A percentile compares a stretch with the other conserved stretches of the same genome.
Conservation (phyloP, 257 asterid species). For the Euphrasia confusa region DNA sequence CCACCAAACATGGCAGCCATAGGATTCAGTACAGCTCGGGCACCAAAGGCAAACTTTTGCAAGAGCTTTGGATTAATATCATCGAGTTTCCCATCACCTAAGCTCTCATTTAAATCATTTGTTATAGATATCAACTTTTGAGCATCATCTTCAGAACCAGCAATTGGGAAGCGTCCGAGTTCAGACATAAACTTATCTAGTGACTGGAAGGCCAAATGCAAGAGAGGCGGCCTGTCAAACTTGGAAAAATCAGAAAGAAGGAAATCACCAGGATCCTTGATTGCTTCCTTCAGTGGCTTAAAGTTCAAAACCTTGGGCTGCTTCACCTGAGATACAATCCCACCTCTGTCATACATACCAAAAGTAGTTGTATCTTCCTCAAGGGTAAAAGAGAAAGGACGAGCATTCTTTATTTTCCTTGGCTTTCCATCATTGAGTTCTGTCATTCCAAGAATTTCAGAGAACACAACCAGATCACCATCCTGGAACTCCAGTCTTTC, state of each 20-base stretch:
- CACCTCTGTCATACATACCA: conserved; percentile 76
- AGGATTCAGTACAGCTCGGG: conserved; percentile 87
- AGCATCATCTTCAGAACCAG: conserved; percentile 93
- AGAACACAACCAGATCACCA: conserved; percentile 82
- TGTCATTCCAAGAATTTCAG: conserved; percentile 82
- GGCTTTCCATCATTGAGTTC: conserved; percentile 95
- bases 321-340: conserved; percentile 86
- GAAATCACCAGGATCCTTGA: conserved; percentile 79
- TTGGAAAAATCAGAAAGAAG: conserved; percentile 89
- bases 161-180: conserved; percentile 62
- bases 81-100: conserved; percentile 60
- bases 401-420: conserved; percentile 62
- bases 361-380: conserved; percentile 79
- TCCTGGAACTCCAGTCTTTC: conserved; percentile 96
- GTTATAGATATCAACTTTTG: conserved; percentile 66
- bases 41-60: conserved; percentile 73
- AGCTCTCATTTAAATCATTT: conserved; percentile 49
- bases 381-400: conserved; percentile 78
- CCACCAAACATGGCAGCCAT: conserved; percentile 99
- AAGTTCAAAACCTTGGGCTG: conserved; percentile 83
- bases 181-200: conserved; percentile 67
- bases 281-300: conserved; percentile 72
- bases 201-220: conserved; percentile 89
- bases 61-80: conserved; percentile 71
- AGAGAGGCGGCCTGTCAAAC: conserved; percentile 83